Base-by-base conservation (phyloP, 345 rosid genomes). In the Jatropha curcas region DNA sequence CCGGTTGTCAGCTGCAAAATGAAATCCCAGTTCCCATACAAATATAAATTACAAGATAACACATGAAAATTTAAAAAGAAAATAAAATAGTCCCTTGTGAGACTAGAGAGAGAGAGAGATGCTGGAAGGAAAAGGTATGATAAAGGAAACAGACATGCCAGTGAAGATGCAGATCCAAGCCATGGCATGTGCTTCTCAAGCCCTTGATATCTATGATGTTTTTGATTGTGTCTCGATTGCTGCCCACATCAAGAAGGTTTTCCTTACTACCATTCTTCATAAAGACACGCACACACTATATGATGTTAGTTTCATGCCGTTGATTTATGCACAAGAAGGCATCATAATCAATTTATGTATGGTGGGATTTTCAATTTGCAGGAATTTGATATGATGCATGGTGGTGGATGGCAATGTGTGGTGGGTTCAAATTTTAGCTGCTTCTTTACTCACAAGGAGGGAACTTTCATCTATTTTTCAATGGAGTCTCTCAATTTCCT, bases 131-230 rank as follows among this genome's bases (percentile, higher is more conserved):
- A 89, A 87, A 81, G 91, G 85, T 31, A 69, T 82, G 71, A 59
- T 87, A 39, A 89, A 89, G 74, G 98, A 93, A 80, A 86, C 94
- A 65, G 96, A 93, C 51, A 93, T 92, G 98, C 90, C 96, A 25
- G 41, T 78, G 83, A 90, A 88, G 88, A 88, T 92, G 98, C 96
- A 89, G 84, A 63, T 81, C 56, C 84, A 89, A 41, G 98, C 98
- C 65, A 90, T 92, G 98, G 76, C 88, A 41, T 85, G 74, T 67
- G 94, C 98, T 79, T 90, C 92, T 81, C 85, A 85, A 53, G 63
- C 69, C 74, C 77, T 89, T 77, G 91, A 87, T 80, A 79, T 82
- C 39, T 84, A 81, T 61, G 88, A 89, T 77, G 91, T 87, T 28
- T 16, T 70, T 71, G 93, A 89, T 53, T 86, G 77, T 80, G 71